A percentile compares a stretch with the other conserved stretches of the same genome.
Conservation (phyloP, 495 filamentous ascomycete genomes). For the Tuber umbilicatum region DNA sequence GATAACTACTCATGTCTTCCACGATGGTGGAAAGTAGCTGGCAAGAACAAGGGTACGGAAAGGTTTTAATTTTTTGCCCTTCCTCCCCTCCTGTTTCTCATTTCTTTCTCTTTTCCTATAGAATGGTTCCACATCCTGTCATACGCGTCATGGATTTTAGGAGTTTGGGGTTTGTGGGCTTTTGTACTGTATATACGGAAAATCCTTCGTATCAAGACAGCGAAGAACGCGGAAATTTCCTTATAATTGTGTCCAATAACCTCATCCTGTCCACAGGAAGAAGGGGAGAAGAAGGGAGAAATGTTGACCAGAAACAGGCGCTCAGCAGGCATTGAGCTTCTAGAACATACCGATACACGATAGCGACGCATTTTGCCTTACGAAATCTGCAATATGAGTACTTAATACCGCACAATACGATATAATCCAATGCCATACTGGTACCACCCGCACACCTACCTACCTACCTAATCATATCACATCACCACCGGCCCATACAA, state of each 20-base stretch:
- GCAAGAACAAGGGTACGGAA: slow-evolving; percentile 27
- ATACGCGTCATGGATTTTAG: not conserved
- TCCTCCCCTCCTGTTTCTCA: not conserved
- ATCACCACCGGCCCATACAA: not conserved
- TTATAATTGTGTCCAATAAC: not conserved
- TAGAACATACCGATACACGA: not conserved
- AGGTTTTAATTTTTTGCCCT: not conserved
- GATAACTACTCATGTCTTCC: slow-evolving; percentile 37
- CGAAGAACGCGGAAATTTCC: not conserved
- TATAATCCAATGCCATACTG: not conserved
- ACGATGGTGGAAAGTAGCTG: slow-evolving; percentile 37
- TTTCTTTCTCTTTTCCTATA: not conserved
- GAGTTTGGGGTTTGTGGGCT: not conserved
- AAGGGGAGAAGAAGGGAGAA: not conserved
- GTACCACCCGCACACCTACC: not conserved
- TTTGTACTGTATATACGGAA: not conserved
- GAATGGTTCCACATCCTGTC: not conserved
- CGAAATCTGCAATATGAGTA: not conserved
- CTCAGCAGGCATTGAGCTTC: not conserved
- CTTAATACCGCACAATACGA: not conserved
- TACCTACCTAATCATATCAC: not conserved
- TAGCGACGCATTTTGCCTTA: not conserved
- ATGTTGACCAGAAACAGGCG: not conserved
- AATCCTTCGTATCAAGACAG: not conserved
- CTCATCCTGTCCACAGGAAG: not conserved